Evolutionary conservation across 805 yeast species (phyloP), one percentile per base, ranked within the genome.

Genomic region (Yamadazyma insecticola): DNA sequence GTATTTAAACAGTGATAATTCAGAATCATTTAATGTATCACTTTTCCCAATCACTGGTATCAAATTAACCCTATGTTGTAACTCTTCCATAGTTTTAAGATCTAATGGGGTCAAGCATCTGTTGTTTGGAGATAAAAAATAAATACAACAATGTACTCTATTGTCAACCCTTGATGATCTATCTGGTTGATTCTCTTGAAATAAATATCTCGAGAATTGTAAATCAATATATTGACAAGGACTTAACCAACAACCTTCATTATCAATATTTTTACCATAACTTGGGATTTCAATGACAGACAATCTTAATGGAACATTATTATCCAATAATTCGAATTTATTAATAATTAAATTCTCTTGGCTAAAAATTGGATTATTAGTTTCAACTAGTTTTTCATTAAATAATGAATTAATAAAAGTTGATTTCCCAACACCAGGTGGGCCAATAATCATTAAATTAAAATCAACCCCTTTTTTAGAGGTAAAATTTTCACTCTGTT

Each of bases 111-210:
- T 44, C 35, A 65, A 41, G 3, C 78, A 72, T 38, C 68, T 72
- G 24, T 78, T 76, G 4, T 79, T 67, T 0, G 95, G 90, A 5
- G 76, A 70, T 32, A 90, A 66, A 52, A 90, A 84, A 61, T 87
- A 90, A 26, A 90, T 55, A 52, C 96, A 87, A 21, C 79, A 84
- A 61, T 90, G 96, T 23, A 90, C 80, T 33, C 95, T 70, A 42
- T 71, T 60, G 50, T 89, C 96, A 9, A 49, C 44, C 35, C 67
- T 28, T 4, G 38, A 30, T 3, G 25, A 7, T 25, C 70, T 43
- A n/a, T 44, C 33, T 1, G 65, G 47, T 58, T 55, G 39, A 52
- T 76, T 84, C 47, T 82, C 87, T 60, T 85, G 95, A 40, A 76
- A 47, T 30, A 76, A 70, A 73, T 78, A 57, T 60, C 55, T 55